Base-by-base conservation (phyloP, 2,329 filamentous ascomycete genomes). In the Colletotrichum sp. region DNA sequence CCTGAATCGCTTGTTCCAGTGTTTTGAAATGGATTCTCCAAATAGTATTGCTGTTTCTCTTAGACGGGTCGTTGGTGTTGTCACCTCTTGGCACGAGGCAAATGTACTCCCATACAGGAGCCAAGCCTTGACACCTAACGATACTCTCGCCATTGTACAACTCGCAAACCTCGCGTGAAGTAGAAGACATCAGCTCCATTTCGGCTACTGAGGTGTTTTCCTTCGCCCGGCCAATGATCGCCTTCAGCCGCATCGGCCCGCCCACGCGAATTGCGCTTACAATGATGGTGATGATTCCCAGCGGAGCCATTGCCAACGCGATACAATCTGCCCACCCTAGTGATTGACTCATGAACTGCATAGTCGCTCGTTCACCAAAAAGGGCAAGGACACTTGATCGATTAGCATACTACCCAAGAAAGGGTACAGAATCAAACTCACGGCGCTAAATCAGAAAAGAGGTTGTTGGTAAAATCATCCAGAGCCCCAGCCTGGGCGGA, bases 231-330 rank as follows among this genome's bases (percentile, higher is more conserved):
- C 87, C 86, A 13, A 88, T 80, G 24, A 88, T 82, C 3, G 86
- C 84, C 18, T 82, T 81, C 0, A 87, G 76, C 2, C 78, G 81
- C 0, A 81, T 32, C 4, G 52, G 72, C 1, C 83, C 85, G 71
- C 79, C 86, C 64, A 84, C 78, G 2, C 84, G 80, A 59, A 85
- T 84, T 0, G 78, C 81, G 1, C 81, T 81, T 2, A 84, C 70
- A 1, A 88, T 76, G 0, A 81, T 81, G 0, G 87, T 88, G 24
- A 88, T 75, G 28, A 88, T 84, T 0, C 87, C 86, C 0, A 87
- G 26, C 0, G 84, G 85, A 0, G 79, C 83, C 77, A 85, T 81
- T 0, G 55, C 82, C 6, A 85, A 80, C 10, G 85, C 80, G n/a
- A 85, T 73, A 28, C 81, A 78, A 57, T 86, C 85, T 0, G 81